Evolutionary conservation across 2,329 filamentous ascomycete species (phyloP), one percentile per base, ranked within the genome.

Genomic region (Aulographum hederae): DNA sequence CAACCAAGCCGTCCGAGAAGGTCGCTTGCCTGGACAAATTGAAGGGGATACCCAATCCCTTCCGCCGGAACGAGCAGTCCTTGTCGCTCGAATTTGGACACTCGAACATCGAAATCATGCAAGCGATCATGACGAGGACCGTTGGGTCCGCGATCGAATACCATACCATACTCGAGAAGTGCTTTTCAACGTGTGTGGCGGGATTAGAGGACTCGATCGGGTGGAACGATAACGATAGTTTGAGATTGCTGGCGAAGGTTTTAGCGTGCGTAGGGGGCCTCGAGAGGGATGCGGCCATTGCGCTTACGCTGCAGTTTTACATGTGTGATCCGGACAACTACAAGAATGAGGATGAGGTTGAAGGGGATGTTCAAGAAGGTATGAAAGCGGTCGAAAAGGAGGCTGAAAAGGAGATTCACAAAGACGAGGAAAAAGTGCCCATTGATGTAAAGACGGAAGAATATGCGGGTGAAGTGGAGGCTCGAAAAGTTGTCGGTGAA

Each of bases 71-170:
- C 11, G 29, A 10, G 13, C 11, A 31, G 16, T 8, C 3, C 6
- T n/a, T 26, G 10, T 27, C 15, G 6, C 14, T 15, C 6, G n/a
- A 13, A n/a, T 4, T 13, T 13, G 19, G 16, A 6, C 30, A 37
- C 11, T 37, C 34, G 2, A 36, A 40, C 21, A 29, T 37, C 15
- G 34, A 31, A 5, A 36, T 40, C 30, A 30, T 38, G 5, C 3
- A 33, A 6, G 36, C 38, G 2, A 34, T 37, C 26, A 41, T 41
- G 39, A 13, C 37, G 6, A 31, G 37, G 5, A 36, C 37, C 19
- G 37, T 42, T 33, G 40, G 40, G 4, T 36, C 39, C 4, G 32
- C 38, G 4, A 15, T 33, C 10, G 40, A 42, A 13, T 42, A 39
- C 23, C 32, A 42, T 12, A 32, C 31, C 4, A 31, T 23, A 6